Evolutionary conservation across 1,284 basidiomycete genomes (phyloP), one percentile per base, ranked within the genome.

Genomic region (Chondrostereum purpureum): DNA sequence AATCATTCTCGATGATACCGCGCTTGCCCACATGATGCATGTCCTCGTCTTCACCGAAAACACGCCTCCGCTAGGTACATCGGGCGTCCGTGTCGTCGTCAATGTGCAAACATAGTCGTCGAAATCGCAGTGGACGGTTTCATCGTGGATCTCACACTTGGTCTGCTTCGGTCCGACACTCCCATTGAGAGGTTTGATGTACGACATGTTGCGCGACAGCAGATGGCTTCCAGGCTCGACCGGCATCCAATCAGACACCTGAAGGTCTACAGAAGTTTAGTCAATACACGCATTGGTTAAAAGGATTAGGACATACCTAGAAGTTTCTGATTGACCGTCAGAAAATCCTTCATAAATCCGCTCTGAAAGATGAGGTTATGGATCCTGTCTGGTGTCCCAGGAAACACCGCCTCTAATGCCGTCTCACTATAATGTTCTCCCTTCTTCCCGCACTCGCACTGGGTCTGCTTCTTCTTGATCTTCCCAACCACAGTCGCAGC

Each of bases 331-430:
- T 91, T 80, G 11, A 83, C 78, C 18, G 74, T 72, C 83, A 95
- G 83, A 64, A 99, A 99, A 23, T 89, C 85, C 62, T 93, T 94
- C 61, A 94, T 88, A 70, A 98, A 99, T 21, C 87, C 92, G 64
- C 90, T 93, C 43, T 92, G 85, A 63, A 98, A 98, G 70, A 99
- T 90, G 54, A 99, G 71, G 58, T 94, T 94, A 68, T 97, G 92
- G 39, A 98, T 88, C 69, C 90, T 89, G 58, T 97, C 94, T 1
- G 94, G 94, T 0, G 92, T 87, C 20, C 90, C 90, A 8, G 92
- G 91, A 44, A 97, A 74, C 0, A 84, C 73, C 2, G 75, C 73
- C 53, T 95, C 88, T 67, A 96, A 68, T 6, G 86, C 87, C 3
- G 73, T 68, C 59, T 93, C 88, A 2, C 69, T 55, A 52, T 79